phyloP scores from a whole-genome alignment of 176 grass and related monocot genomes.

The Oryza glumipatula region DNA sequence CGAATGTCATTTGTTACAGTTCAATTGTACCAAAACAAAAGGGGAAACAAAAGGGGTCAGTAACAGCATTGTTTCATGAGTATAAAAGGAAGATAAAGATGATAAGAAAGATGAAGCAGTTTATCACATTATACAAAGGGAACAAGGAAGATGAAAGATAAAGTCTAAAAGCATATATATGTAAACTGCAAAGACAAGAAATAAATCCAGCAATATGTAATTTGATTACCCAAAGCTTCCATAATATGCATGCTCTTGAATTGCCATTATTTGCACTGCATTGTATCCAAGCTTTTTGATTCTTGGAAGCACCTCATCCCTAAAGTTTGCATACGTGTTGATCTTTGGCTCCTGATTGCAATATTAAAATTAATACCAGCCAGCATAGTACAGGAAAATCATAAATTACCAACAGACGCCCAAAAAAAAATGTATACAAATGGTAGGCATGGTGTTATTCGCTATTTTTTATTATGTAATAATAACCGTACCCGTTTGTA shows the following conservation, averaged over 20 bases:
- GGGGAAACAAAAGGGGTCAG: not conserved
- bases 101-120: conserved; percentile 23
- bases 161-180: conserved; percentile 8
- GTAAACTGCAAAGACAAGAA: not conserved
- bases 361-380: not conserved
- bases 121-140: conserved; percentile 13
- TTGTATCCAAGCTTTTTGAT: conserved; percentile 99
- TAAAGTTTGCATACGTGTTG: conserved; percentile 91
- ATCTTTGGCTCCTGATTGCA: conserved; percentile 82
- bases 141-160: not conserved
- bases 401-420: not conserved
- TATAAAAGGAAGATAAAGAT: not conserved
- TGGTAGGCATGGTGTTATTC: not conserved
- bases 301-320: conserved; percentile 91
- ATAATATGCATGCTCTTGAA: conserved; percentile 98
- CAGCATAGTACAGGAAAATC: not conserved
- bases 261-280: conserved; percentile 99
- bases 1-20: not conserved
- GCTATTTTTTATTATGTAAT: not conserved
- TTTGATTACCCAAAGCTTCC: conserved; percentile 87
- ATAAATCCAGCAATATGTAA: conserved; percentile 10
- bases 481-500: not conserved
- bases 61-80: not conserved
- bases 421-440: not conserved
- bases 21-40: conserved; percentile 6